Evolutionary conservation across 371 early-diverging fungal genomes (phyloP).

Genomic region (Lichtheimia ramosa): DNA sequence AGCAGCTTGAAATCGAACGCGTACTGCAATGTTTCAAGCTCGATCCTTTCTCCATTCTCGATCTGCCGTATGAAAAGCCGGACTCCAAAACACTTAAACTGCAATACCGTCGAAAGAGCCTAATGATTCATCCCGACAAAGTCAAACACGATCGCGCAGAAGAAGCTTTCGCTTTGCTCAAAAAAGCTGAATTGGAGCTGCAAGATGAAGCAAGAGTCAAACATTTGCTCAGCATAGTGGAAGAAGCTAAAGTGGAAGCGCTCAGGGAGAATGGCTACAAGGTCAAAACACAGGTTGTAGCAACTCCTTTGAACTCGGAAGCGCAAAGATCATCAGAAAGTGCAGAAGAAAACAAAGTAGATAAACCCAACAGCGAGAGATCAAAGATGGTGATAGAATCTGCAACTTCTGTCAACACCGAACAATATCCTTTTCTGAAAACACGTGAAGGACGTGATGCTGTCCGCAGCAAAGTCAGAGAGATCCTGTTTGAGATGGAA

Average conservation of each 20-base stretch:
- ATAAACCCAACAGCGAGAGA: constrained; percentile 5
- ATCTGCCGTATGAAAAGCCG: constrained; percentile 60
- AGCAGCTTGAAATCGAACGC: constrained; percentile 83
- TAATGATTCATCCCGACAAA: constrained; percentile 92
- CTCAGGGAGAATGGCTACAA: constrained; percentile 48
- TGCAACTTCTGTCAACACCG: constrained; percentile 26
- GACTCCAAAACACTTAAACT: constrained; percentile 66
- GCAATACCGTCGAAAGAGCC: constrained; percentile 82
- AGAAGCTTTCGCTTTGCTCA: constrained; percentile 84
- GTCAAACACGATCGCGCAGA: constrained; percentile 75
- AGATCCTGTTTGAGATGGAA: constrained; percentile 66
- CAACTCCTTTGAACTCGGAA: constrained; percentile 4
- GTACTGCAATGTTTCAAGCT: constrained; percentile 73
- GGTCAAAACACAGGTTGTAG: constrained; percentile 35
- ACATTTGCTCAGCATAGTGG: constrained; percentile 60
- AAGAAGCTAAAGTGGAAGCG: constrained; percentile 70
- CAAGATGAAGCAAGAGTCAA: constrained; percentile 64
- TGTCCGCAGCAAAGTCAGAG: constrained; percentile 59
- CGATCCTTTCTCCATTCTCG: constrained; percentile 83
- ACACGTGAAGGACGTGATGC: constrained; percentile 34
- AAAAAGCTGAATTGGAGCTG: constrained; percentile 80
- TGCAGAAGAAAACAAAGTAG: constrained; percentile 12
- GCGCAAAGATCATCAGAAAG: neutral
- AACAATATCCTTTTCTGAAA: constrained; percentile 40
- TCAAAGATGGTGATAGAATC: constrained; percentile 29